Base-by-base conservation (phyloP, 345 rosid species). In the Dovyalis caffra region DNA sequence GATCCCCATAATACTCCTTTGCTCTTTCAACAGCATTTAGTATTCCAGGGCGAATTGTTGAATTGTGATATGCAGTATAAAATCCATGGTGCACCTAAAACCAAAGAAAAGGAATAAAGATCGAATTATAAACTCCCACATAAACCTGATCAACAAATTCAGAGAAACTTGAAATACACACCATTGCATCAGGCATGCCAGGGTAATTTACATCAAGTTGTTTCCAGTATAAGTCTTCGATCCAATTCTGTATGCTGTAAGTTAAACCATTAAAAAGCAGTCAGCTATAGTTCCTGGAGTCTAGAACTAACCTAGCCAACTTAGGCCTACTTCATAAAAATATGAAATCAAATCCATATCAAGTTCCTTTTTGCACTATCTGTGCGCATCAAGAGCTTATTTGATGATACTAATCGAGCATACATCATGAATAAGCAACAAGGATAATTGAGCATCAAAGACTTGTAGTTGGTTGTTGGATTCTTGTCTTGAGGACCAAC, bases 151-250 rank as follows among this genome's bases (percentile, higher is more conserved):
- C n/a, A 34, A 77, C 5, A 69, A 21, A 66, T 5, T 29, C 18
- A 1, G 8, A 68, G 16, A 9, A 35, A 69, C 47, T 62, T 16
- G 77, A 21, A 60, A 71, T 43, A 80, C 95, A 25, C 33, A 95
- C 99, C 95, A 90, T 92, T 67, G 97, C 99, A 85, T 88, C 97
- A 61, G 91, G 88, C 97, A 95, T 90, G 83, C 87, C 97, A 70
- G 97, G 98, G 79, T 92, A 95, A 56, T 90, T 86, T 47, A 95
- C 76, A 88, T 95, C 99, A 21, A 92, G 98, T 85, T 95, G 95
- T 83, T 95, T 86, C 98, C 97, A 92, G 77, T 83, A 92, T 58
- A 95, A 86, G 81, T 95, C 99, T 81, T 88, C 89, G 70, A 92
- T 72, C 98, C 99, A 95, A 66, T 95, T 95, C 86, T 92, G 98